Base-by-base conservation (phyloP, 1,139 yeast genomes). In the Candida gigantensis region DNA sequence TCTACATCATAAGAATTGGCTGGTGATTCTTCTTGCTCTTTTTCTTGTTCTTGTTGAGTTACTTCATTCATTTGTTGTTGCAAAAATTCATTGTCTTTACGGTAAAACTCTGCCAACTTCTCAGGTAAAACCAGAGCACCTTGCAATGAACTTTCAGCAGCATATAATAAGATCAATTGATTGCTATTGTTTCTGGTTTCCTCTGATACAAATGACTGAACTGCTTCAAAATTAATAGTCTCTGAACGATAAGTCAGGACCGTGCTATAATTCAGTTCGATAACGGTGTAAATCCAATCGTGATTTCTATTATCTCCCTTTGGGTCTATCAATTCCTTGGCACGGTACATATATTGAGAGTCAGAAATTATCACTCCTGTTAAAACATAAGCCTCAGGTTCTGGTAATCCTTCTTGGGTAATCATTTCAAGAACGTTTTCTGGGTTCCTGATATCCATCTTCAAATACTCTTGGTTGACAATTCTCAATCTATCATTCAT, bases 321-420 rank as follows among this genome's bases (percentile, higher is more conserved):
- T 3, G 26, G n/a, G n/a, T n/a, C n/a, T n/a, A 18, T 35, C 4
- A 29, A 13, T 3, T 31, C 32, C 29, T 41, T 45, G n/a, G 44
- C 27, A 28, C 42, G 53, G 40, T 57, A 57, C 24, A 50, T 57
- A 42, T 63, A 68, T 30, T 62, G 60, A 4, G 45, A 32, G 30
- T 62, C 68, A 5, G 58, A 55, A n/a, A 62, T 30, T 5, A 65
- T 50, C 10, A 65, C 56, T 1, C 66, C 65, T 0, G 55, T 43
- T 19, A 66, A 47, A 2, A 46, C 34, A 40, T 65, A 66, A 19
- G 50, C 48, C 5, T 45, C 36, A 3, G 58, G 57, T 4, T 37
- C 30, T 5, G 41, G 42, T 3, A 49, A 35, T n/a, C 42, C 43
- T 10, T 46, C 38, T 2, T 35, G 33, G 10, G 36, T 37, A 2